Evolutionary conservation across 2,329 filamentous ascomycete species (phyloP), one percentile per base, ranked within the genome.

Genomic region (Chrysoporthe austroafricana): DNA sequence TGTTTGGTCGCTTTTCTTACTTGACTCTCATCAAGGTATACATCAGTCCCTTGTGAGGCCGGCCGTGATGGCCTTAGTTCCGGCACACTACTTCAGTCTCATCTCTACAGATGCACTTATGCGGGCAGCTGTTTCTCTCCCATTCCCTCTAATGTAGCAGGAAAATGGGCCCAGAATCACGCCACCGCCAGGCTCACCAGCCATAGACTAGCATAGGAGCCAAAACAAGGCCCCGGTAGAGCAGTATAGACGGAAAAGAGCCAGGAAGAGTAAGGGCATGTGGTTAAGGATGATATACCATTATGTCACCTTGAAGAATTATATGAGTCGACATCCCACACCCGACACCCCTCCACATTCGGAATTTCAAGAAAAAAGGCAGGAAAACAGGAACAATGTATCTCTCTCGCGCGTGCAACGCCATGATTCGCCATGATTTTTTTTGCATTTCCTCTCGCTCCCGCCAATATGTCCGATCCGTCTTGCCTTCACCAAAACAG

Each of bases 381-480:
- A 34, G n/a, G 43, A 48, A 32, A 32, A 61, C 21, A 46, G 13
- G 1, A 48, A 42, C 34, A 26, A 32, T 46, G 21, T 54, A 13
- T 54, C 48, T 52, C 46, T 50, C 34, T 9, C 62, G n/a, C 50
- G 54, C 39, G 43, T 34, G 18, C 21, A 64, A 64, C 63, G 63
- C 63, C 63, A 11, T 50, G 54, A 44, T 63, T 56, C 62, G 62
- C 62, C 48, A 63, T 43, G 62, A 34, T 34, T 63, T 52, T 54
- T 62, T 54, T 50, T 44, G 39, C 62, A 43, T 7, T 32, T 56
- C 34, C 61, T 54, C 44, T 14, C 62, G 34, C 62, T 56, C 39
- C 26, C 52, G 6, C 48, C 36, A 18, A 44, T 44, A 34, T 39
- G 32, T 32, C 62, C 36, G 14, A 32, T n/a, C 36, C 62, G n/a